These are phyloP conservation scores for Candida oleophila DNA, from an alignment of 805 yeast species.

Conservation along the genomic window DNA sequence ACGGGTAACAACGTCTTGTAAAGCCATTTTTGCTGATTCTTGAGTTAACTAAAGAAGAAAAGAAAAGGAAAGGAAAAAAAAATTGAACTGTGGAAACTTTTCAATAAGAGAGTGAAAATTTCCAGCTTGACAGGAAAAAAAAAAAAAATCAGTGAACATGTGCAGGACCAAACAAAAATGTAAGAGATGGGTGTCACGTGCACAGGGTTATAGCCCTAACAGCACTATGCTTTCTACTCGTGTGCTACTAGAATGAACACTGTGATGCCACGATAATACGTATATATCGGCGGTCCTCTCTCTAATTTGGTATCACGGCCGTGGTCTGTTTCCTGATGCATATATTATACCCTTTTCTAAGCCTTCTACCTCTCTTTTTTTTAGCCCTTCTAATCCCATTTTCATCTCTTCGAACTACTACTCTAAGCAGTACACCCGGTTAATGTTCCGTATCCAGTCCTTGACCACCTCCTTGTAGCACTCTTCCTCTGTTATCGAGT, in stretches of 20 bases:
- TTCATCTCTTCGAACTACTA: constrained; percentile 8
- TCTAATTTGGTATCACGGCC: too few species aligned
- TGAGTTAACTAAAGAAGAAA: constrained; percentile 4
- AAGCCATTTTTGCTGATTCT: constrained; percentile 60
- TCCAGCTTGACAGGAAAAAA: background rate
- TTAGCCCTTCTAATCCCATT: too few species aligned
- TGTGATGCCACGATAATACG: too few species aligned
- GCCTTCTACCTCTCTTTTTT: too few species aligned
- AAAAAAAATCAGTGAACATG: background rate
- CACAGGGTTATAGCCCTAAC: background rate
- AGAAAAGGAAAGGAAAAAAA: constrained; percentile 2
- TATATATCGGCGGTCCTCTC: too few species aligned
- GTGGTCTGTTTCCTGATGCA: too few species aligned
- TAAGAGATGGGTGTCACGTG: constrained; percentile 1
- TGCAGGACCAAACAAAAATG: too few species aligned
- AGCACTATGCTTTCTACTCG: too few species aligned
- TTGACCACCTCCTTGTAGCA: background rate
- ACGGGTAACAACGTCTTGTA: constrained; percentile 99
- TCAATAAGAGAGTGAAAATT: background rate
- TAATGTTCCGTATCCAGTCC: constrained; percentile 26
- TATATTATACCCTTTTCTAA: too few species aligned
- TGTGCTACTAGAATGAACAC: too few species aligned
- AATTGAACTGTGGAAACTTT: background rate
- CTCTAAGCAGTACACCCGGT: constrained; percentile 36
- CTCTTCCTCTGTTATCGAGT: background rate